Percentiles rank a stretch among this genome's conserved stretches.
Conservation (phyloP, 2,329 filamentous ascomycete species). For the Fusarium subtropicale region DNA sequence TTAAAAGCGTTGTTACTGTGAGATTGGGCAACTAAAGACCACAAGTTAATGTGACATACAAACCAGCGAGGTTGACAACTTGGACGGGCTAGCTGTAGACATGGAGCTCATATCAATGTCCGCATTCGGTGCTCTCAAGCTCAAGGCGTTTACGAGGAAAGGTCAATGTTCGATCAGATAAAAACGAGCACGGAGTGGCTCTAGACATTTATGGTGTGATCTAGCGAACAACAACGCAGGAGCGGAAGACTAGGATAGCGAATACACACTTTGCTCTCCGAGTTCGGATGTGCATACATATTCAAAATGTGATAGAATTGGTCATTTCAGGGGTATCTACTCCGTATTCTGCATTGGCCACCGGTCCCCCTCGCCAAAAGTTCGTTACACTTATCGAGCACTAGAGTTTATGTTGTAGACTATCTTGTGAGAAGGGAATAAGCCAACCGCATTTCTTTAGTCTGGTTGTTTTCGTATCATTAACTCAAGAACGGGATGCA, state of each 20-base stretch:
- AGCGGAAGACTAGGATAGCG: not conserved
- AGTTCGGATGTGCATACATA: not conserved
- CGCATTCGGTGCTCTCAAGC: not conserved
- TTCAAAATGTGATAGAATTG: slow-evolving; percentile 35
- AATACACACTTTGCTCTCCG: not conserved
- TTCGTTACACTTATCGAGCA: slow-evolving; percentile 22
- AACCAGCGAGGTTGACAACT: slow-evolving; percentile 38
- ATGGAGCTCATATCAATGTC: not conserved
- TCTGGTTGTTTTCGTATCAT: not conserved
- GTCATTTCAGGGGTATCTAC: slow-evolving; percentile 57
- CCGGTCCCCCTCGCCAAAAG: slow-evolving; percentile 33
- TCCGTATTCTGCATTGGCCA: slow-evolving; percentile 56
- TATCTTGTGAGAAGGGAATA: slow-evolving; percentile 8
- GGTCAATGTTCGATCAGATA: not conserved
- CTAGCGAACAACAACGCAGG: not conserved
- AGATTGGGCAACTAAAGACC: slow-evolving; percentile 72
- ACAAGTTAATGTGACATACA: slow-evolving; percentile 45
- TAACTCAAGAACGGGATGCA: slow-evolving; percentile 29
- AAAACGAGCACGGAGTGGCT: not conserved
- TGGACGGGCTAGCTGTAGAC: slow-evolving; percentile 5
- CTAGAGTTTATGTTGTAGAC: slow-evolving; percentile 8
- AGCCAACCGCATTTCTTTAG: slow-evolving; percentile 1
- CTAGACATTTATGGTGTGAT: not conserved
- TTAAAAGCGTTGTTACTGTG: slow-evolving; percentile 79
- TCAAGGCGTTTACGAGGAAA: slow-evolving; percentile 17